A percentile compares a stretch with the other conserved stretches of the same genome.
Conservation (phyloP, 305 asterid species). For the Rubia balearica region DNA sequence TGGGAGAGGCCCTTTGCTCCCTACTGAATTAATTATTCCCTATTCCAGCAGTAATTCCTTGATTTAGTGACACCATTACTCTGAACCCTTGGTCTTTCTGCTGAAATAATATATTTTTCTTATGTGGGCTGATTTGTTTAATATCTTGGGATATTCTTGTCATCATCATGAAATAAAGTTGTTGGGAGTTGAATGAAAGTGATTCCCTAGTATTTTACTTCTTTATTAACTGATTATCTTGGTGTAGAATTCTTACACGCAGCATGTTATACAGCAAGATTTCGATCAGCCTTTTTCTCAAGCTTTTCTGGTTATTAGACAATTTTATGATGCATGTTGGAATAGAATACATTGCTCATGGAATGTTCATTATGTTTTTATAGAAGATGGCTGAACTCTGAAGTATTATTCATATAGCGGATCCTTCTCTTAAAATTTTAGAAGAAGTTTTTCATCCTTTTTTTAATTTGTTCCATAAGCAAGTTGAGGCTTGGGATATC, state of each 20-base stretch:
- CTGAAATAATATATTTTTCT: neutral
- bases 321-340: too few relatives aligned
- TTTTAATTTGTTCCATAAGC: neutral
- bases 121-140: conserved; percentile 3
- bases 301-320: neutral
- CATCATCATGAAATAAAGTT: neutral
- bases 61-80: neutral
- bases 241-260: neutral
- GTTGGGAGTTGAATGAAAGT: neutral
- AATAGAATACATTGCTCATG: neutral
- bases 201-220: neutral
- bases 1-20: neutral
- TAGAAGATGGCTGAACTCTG: neutral
- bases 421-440: neutral
- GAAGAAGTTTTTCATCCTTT: neutral
- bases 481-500: neutral
- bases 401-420: neutral
- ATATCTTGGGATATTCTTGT: neutral
- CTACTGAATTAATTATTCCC: neutral
- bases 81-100: neutral
- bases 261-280: neutral
- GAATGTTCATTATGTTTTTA: neutral
- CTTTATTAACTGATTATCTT: neutral
- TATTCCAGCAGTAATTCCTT: neutral
- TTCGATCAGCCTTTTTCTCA: neutral